A percentile compares a stretch with the other conserved stretches of the same genome.
phyloP scores from a whole-genome alignment of 2,329 filamentous ascomycete species.

The Massarina eburnea region DNA sequence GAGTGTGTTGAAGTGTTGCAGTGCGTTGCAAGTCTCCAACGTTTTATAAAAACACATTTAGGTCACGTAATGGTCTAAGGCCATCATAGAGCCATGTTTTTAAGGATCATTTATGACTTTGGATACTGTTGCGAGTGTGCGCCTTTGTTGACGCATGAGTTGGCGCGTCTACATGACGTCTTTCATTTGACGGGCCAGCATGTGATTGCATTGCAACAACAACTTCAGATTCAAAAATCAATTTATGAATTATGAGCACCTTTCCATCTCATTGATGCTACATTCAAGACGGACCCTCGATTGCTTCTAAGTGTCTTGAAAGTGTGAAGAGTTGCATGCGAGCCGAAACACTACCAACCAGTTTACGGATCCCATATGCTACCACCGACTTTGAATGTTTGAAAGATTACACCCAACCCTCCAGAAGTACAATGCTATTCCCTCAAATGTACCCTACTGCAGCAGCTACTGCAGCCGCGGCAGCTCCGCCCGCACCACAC shows the following conservation, averaged over 20 bases:
- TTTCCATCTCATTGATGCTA: too few species aligned
- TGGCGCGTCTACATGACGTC: constrained; percentile 23
- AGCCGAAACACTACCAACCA: too few species aligned
- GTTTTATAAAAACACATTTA: not conserved
- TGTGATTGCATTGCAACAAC: not conserved
- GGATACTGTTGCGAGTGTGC: too few species aligned
- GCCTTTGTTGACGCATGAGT: constrained; percentile 14
- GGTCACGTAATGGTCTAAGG: not conserved
- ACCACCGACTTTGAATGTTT: too few species aligned
- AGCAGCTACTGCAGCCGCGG: not conserved
- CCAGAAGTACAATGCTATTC: not conserved
- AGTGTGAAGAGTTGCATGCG: too few species aligned
- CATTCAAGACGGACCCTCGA: too few species aligned
- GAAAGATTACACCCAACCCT: too few species aligned
- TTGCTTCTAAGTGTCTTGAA: too few species aligned
- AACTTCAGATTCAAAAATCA: too few species aligned
- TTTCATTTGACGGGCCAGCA: constrained; percentile 15
- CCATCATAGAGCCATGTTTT: not conserved
- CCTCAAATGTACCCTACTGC: not conserved
- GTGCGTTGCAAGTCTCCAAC: not conserved
- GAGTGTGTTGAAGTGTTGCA: too few species aligned
- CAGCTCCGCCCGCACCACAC: not conserved
- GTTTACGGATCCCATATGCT: too few species aligned
- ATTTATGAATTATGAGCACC: too few species aligned
- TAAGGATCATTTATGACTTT: not conserved